Evolutionary conservation across 176 grass and related monocot species (phyloP), one percentile per base, ranked within the genome.

Genomic region (Rhynchospora tenuis): DNA sequence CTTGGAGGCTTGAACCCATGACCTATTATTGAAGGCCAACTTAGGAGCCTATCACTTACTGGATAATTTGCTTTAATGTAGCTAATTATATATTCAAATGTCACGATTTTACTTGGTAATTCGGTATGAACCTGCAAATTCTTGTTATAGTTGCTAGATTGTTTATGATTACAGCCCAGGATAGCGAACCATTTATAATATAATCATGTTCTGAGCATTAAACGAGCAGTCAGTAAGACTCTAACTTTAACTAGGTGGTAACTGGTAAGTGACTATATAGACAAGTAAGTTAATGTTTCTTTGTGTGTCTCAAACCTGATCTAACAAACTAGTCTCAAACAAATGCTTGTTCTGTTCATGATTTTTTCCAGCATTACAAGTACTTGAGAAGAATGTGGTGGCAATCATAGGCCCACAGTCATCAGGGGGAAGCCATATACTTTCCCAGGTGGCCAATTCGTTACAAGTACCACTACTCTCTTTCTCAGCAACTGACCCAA

Each of bases 341-440:
- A 26, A 86, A 81, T 73, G n/a, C 83, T 54, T 45, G 85, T 24
- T 88, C 44, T 87, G 60, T 64, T 86, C 56, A 86, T 81, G 74
- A 52, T 80, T 86, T 63, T 42, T 68, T 76, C 19, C 88, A 96
- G 93, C 93, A 61, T 75, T 96, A 83, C 61, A 84, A 63, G 78
- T 96, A 56, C 90, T 96, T 85, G 89, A 93, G 61, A 85, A 93
- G 85, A 87, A 91, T 7, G 90, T 93, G 19, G 61, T 93, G 69
- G 90, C 89, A 46, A 82, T 96, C 43, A 90, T 96, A 71, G 93
- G 93, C 1, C 93, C 93, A 3, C 93, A 96, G 80, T 96, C 89
- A 43, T 96, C 93, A 45, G 90, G 82, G 33, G 90, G 90, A 65
- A 85, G 88, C 67, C 93, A 96, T 90, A 89, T 88, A 73, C 83